Conservation (phyloP, 208 protist species). For the Acanthamoeba culbertsoni region DNA sequence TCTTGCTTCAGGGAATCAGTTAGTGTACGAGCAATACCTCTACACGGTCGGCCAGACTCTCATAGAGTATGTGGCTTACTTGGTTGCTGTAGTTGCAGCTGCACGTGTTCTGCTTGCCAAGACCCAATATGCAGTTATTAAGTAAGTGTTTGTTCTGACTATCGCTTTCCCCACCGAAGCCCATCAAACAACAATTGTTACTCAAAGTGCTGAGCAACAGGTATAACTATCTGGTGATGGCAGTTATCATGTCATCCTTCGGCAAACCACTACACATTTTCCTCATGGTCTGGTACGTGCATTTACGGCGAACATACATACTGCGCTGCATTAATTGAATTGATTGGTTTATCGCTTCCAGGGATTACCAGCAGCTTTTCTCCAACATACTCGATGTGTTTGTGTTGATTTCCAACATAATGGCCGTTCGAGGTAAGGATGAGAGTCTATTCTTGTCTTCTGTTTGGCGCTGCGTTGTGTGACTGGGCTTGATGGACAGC, state of each 20-base stretch:
- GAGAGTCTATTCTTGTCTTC: no score
- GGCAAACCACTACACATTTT: conserved; percentile 43
- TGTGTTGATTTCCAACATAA: conserved; percentile 23
- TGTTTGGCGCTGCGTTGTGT: no score
- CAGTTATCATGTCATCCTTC: conserved; percentile 52
- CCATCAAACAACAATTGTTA: no score
- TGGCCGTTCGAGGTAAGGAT: conserved; percentile 14
- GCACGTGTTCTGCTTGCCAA: neutral
- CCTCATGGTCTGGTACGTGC: conserved; percentile 54
- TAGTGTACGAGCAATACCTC: neutral
- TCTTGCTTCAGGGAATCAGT: neutral
- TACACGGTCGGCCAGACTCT: neutral
- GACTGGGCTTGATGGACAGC: neutral
- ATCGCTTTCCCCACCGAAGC: no score
- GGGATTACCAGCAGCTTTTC: neutral
- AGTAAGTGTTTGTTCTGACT: no score
- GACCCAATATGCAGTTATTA: neutral
- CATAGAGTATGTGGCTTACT: neutral
- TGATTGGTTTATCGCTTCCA: no score
- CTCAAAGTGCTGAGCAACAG: neutral
- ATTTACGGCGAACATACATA: no score
- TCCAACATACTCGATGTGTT: neutral
- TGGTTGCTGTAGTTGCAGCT: neutral
- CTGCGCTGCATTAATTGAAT: no score
- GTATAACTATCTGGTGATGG: conserved; percentile 41